These are phyloP conservation scores for Megacollybia marginata DNA, from an alignment of 768 basidiomycete species.

Conservation along the genomic window DNA sequence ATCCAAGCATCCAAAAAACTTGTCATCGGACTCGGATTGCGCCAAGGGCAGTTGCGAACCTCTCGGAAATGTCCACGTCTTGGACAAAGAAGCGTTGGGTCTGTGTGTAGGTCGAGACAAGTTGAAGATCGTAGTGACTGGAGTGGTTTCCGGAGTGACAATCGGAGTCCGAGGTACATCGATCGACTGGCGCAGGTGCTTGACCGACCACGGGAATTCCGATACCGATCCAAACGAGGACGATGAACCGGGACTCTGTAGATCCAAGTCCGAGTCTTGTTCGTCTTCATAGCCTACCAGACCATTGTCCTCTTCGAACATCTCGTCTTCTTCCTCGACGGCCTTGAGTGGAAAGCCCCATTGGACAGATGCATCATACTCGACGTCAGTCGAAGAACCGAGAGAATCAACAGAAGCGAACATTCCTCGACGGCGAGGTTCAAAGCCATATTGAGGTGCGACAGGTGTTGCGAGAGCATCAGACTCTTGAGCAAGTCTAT, in stretches of 20 bases:
- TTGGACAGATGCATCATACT: conserved; percentile 38
- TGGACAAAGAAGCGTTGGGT: conserved; percentile 45
- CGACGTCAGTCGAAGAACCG: conserved; percentile 64
- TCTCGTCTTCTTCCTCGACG: conserved; percentile 50
- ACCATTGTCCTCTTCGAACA: conserved; percentile 44
- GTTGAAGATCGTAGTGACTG: conserved; percentile 12
- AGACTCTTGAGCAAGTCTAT: conserved; percentile 27
- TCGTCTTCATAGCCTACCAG: conserved; percentile 68
- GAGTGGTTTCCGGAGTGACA: neutral
- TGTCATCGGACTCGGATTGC: conserved; percentile 38
- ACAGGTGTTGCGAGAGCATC: conserved; percentile 36
- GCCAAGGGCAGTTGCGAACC: conserved; percentile 14
- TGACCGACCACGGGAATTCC: conserved; percentile 27
- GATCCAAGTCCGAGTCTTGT: conserved; percentile 45
- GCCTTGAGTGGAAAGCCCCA: conserved; percentile 44
- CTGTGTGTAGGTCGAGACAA: conserved; percentile 13
- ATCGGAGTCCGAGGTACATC: conserved; percentile 18
- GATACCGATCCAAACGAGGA: conserved; percentile 52
- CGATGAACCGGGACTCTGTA: conserved; percentile 31
- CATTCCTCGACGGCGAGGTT: conserved; percentile 25
- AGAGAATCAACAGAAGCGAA: conserved; percentile 59
- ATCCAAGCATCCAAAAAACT: conserved; percentile 71
- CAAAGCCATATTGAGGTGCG: conserved; percentile 23
- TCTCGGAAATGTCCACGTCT: conserved; percentile 62
- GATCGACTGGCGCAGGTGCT: conserved; percentile 14